These are phyloP conservation scores for Grigorovia jiainica DNA, from an alignment of 805 yeast species.

Conservation along the genomic window DNA sequence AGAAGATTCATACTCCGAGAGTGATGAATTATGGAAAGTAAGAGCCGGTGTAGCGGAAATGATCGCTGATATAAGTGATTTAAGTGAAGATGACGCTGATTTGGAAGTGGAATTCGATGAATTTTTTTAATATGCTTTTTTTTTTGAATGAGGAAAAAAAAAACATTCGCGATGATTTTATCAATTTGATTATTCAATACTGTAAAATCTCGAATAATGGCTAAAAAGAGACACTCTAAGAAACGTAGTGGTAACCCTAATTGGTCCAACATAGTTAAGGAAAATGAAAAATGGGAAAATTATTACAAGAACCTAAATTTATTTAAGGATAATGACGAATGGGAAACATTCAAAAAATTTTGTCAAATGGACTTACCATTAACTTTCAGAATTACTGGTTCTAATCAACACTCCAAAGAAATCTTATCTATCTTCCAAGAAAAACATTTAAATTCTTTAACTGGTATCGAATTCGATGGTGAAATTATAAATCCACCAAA, in stretches of 20 bases:
- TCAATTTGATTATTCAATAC: neutral
- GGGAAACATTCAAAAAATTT: slow-evolving; percentile 64
- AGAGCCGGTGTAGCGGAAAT: slow-evolving; percentile 14
- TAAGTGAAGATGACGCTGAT: slow-evolving; percentile 20
- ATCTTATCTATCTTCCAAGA: slow-evolving; percentile 60
- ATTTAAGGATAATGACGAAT: slow-evolving; percentile 51
- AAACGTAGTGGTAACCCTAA: slow-evolving; percentile 28
- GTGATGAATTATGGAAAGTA: neutral
- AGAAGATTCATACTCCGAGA: slow-evolving; percentile 1
- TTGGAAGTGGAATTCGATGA: slow-evolving; percentile 6
- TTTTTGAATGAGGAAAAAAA: neutral
- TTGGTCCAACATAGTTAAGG: slow-evolving; percentile 67
- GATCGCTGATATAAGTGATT: slow-evolving; percentile 18
- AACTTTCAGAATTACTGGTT: slow-evolving; percentile 91
- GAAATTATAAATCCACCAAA: slow-evolving; percentile 62
- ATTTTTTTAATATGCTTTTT: neutral
- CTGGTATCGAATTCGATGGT: slow-evolving; percentile 62
- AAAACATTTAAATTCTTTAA: slow-evolving; percentile 61
- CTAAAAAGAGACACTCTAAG: slow-evolving; percentile 3
- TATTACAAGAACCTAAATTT: slow-evolving; percentile 66
- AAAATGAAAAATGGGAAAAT: slow-evolving; percentile 79
- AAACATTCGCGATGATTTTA: neutral
- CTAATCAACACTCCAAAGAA: slow-evolving; percentile 74
- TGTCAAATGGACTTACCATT: slow-evolving; percentile 79
- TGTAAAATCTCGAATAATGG: neutral